Conservation (phyloP, 257 asterid genomes). For the Nicotiana benthamiana region DNA sequence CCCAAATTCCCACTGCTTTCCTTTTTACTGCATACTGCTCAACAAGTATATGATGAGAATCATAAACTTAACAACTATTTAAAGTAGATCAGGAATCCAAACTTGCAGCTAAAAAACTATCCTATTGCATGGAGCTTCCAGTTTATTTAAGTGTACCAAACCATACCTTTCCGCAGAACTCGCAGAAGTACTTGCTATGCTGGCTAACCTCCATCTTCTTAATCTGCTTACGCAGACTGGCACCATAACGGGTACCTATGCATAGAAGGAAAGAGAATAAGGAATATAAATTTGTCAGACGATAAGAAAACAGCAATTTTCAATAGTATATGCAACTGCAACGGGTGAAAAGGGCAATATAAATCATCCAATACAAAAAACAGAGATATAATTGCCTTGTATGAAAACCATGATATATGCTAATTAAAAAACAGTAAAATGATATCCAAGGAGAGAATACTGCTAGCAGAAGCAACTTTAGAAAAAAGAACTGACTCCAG, state of each 20-base stretch:
- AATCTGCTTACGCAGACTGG: constrained; percentile 65
- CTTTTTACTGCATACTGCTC: constrained; percentile 5
- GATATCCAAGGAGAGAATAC: not conserved
- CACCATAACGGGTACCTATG: constrained; percentile 66
- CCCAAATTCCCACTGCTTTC: constrained; percentile 11
- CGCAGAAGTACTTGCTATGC: constrained; percentile 60
- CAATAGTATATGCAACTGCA: not conserved
- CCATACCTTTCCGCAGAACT: constrained; percentile 56
- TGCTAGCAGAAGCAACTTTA: not conserved
- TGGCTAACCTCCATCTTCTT: constrained; percentile 25
- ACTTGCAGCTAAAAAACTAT: not conserved
- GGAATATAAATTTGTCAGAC: not conserved
- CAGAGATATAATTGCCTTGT: not conserved
- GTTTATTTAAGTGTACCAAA: not conserved
- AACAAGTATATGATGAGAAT: not conserved
- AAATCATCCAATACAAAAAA: not conserved
- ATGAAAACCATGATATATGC: not conserved
- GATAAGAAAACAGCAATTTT: not conserved
- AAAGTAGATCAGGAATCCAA: not conserved
- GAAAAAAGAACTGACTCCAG: not conserved
- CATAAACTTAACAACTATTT: not conserved
- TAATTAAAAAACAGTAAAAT: not conserved
- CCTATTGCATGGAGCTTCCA: not conserved
- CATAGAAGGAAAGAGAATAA: not conserved
- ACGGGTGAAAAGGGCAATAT: not conserved